These are phyloP conservation scores for Globisporangium takayamanum DNA, from an alignment of 352 stramenopile species.

Conservation along the genomic window DNA sequence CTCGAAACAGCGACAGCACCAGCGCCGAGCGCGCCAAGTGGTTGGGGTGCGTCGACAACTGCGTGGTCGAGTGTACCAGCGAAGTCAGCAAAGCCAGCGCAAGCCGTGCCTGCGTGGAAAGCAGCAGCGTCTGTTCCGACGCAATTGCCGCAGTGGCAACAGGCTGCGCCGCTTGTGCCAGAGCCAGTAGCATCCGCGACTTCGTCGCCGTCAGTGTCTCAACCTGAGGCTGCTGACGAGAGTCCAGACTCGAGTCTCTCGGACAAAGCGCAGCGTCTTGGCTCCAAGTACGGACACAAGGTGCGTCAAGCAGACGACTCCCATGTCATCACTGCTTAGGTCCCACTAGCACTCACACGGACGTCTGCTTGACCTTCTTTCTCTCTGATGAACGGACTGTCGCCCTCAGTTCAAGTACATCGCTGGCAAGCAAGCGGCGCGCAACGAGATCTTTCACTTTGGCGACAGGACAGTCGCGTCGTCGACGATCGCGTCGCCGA, in stretches of 20 bases:
- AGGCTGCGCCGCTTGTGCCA: neutral
- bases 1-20: conserved; percentile 5
- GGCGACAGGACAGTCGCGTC: conserved; percentile 35
- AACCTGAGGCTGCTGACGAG: neutral
- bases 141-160: conserved; percentile 12
- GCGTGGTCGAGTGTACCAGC: conserved; percentile 20
- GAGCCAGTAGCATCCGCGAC: conserved; percentile 2
- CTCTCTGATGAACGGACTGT: neutral
- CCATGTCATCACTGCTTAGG: neutral
- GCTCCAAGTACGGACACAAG: conserved; percentile 69
- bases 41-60: conserved; percentile 16
- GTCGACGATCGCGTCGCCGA: conserved; percentile 32
- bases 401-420: conserved; percentile 62
- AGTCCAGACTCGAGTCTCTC: conserved; percentile 30
- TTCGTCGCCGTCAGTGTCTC: neutral
- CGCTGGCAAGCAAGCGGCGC: conserved; percentile 47
- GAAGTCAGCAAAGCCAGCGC: neutral
- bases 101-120: conserved; percentile 13
- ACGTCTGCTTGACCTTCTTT: neutral
- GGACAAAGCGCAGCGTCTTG: conserved; percentile 58
- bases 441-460: conserved; percentile 54
- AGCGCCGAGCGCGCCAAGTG: conserved; percentile 6
- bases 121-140: conserved; percentile 4
- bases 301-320: conserved; percentile 10
- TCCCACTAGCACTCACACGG: neutral